Conservation (phyloP, 2,329 filamentous ascomycete species). For the Aspergillus fumigatus region DNA sequence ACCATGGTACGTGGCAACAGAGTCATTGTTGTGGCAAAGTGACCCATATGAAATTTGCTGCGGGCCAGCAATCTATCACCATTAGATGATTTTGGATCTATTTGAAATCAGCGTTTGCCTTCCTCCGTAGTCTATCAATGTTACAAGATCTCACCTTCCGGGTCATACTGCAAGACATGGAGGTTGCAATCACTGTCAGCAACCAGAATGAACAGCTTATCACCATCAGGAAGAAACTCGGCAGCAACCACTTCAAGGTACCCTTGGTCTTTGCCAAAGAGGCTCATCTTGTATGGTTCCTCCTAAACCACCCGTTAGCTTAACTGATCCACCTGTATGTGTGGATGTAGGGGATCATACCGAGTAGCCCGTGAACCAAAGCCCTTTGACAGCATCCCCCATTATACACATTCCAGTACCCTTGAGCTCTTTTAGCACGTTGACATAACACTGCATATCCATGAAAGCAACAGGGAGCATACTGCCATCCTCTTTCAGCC, state of each 20-base stretch:
- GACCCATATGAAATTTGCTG: slow-evolving; percentile 81
- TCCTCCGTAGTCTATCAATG: neutral
- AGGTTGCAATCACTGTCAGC: slow-evolving; percentile 81
- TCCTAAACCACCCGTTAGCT: slow-evolving; percentile 47
- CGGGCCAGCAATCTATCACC: slow-evolving; percentile 83
- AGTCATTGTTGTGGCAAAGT: slow-evolving; percentile 68
- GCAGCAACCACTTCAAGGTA: slow-evolving; percentile 73
- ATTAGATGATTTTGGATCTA: slow-evolving; percentile 88
- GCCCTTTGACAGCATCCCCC: slow-evolving; percentile 84
- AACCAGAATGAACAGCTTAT: slow-evolving; percentile 75
- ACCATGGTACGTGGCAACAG: slow-evolving; percentile 66
- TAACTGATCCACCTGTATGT: neutral
- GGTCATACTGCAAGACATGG: slow-evolving; percentile 88
- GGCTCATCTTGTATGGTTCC: slow-evolving; percentile 90
- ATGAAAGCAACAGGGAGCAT: slow-evolving; percentile 93
- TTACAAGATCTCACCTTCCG: slow-evolving; percentile 65
- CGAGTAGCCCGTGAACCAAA: slow-evolving; percentile 95
- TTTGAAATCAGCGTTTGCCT: neutral
- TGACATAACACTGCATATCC: slow-evolving; percentile 94
- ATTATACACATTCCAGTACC: slow-evolving; percentile 82
- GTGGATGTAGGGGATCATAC: slow-evolving; percentile 35
- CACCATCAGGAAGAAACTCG: slow-evolving; percentile 83
- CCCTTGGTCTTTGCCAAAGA: slow-evolving; percentile 82
- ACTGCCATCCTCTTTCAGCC: slow-evolving; percentile 90
- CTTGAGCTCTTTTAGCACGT: slow-evolving; percentile 74